Conservation (phyloP, 2,329 filamentous ascomycete genomes). For the Golovinomyces cichoracearum region DNA sequence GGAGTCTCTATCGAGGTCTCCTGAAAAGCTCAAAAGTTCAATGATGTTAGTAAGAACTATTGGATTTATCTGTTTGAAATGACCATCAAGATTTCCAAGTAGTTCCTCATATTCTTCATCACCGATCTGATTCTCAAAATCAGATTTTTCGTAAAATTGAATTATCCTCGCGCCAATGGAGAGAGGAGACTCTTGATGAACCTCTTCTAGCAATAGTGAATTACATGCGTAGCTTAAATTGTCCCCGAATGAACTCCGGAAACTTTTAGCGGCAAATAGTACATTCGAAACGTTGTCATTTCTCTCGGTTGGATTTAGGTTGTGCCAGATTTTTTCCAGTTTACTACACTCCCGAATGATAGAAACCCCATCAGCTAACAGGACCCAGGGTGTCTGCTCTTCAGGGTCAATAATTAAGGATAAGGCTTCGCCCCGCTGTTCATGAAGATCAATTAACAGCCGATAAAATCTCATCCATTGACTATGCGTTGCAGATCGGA, state of each 20-base stretch:
- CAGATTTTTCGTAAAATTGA: conserved; percentile 50
- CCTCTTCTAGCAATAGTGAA: conserved; percentile 40
- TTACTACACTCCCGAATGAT: conserved; percentile 55
- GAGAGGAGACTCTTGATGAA: conserved; percentile 46
- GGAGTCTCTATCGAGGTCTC: conserved; percentile 12
- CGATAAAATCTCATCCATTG: conserved; percentile 86
- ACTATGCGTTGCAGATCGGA: conserved; percentile 44
- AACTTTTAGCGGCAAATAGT: conserved; percentile 40
- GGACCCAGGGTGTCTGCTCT: conserved; percentile 52
- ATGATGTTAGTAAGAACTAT: conserved; percentile 28
- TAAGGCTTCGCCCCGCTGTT: conserved; percentile 57
- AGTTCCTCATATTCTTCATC: conserved; percentile 56
- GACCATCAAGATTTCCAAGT: conserved; percentile 39
- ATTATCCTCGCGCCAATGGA: conserved; percentile 51
- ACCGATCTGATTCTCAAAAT: conserved; percentile 52
- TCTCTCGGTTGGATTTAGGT: conserved; percentile 21
- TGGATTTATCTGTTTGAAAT: conserved; percentile 31
- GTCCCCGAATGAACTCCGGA: conserved; percentile 44
- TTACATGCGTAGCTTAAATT: conserved; percentile 42
- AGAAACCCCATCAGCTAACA: conserved; percentile 58
- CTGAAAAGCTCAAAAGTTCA: conserved; percentile 20
- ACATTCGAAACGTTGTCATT: conserved; percentile 32
- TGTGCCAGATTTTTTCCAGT: conserved; percentile 45
- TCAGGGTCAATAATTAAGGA: conserved; percentile 48
- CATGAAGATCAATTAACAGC: conserved; percentile 62